Evolutionary conservation across 495 filamentous ascomycete species (phyloP).

Genomic region (Aspergillus conjunctus): DNA sequence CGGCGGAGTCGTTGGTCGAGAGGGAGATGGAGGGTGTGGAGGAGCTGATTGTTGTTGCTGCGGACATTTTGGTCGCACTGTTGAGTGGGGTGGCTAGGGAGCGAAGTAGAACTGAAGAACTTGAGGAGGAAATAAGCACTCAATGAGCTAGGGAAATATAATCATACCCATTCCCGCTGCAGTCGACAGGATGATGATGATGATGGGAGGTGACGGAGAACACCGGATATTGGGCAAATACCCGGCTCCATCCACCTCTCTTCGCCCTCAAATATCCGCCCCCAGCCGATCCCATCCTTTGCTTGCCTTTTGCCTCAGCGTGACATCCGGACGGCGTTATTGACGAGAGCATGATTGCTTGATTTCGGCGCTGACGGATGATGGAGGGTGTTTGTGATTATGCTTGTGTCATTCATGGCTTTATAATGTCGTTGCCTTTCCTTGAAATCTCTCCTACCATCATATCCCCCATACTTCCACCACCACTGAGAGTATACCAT

Average conservation of each 20-base stretch:
- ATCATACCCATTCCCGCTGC: no score
- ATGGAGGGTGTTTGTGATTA: background rate
- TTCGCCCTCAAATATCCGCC: constrained; percentile 20
- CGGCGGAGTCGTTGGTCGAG: constrained; percentile 66
- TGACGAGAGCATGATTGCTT: background rate
- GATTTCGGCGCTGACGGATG: background rate
- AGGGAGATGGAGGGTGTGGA: constrained; percentile 57
- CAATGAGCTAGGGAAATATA: no score
- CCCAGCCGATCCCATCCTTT: constrained; percentile 21
- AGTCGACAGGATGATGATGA: background rate
- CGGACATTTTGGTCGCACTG: constrained; percentile 8
- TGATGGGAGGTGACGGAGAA: background rate
- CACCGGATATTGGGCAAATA: constrained; percentile 19
- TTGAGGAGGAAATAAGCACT: background rate
- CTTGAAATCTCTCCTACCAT: background rate
- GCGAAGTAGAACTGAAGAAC: no score
- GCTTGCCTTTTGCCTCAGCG: background rate
- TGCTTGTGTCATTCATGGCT: background rate
- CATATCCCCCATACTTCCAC: no score
- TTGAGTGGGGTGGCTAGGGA: background rate
- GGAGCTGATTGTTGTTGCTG: constrained; percentile 46
- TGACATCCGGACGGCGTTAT: background rate
- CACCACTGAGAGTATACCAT: no score
- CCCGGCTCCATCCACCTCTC: constrained; percentile 14
- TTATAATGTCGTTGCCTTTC: constrained; percentile 8